Conservation (phyloP, 2,329 filamentous ascomycete genomes). For the Drechslera avenae region DNA sequence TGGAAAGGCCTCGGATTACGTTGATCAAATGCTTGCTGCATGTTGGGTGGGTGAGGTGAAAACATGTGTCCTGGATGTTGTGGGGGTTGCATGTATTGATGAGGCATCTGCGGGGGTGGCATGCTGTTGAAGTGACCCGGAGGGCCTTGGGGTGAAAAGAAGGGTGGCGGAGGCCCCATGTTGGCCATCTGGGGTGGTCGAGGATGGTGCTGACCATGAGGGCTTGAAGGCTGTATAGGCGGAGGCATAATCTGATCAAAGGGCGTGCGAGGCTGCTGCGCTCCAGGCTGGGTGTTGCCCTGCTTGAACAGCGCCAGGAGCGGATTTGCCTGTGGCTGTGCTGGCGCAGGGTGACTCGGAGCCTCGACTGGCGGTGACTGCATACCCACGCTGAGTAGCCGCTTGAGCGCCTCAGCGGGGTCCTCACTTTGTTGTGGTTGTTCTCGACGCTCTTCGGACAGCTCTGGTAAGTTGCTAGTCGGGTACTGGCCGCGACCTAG, state of each 20-base stretch:
- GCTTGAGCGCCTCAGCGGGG: conserved; percentile 59
- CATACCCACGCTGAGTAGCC: conserved; percentile 53
- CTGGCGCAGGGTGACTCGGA: conserved; percentile 34
- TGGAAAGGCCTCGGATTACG: conserved; percentile 16
- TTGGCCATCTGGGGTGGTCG: conserved; percentile 57
- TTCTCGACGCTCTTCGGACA: conserved; percentile 29
- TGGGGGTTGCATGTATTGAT: conserved; percentile 20
- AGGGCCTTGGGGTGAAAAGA: conserved; percentile 49
- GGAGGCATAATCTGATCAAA: conserved; percentile 60
- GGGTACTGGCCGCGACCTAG: conserved; percentile 34
- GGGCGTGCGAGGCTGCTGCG: conserved; percentile 51
- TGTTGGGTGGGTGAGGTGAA: conserved; percentile 24
- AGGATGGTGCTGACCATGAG: conserved; percentile 59
- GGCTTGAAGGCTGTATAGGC: conserved; percentile 60
- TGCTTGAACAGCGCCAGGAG: conserved; percentile 61
- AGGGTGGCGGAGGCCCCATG: conserved; percentile 57
- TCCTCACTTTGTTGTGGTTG: conserved; percentile 43
- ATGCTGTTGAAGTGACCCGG: conserved; percentile 30
- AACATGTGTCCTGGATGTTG: conserved; percentile 17
- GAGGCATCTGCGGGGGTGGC: conserved; percentile 31
- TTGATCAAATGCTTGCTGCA: conserved; percentile 30
- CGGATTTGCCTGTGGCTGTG: conserved; percentile 46
- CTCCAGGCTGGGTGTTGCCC: conserved; percentile 25
- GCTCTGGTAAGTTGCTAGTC: conserved; percentile 39
- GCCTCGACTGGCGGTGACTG: conserved; percentile 45